phyloP scores from a whole-genome alignment of 345 rosid genomes.

The Corchorus capsularis region DNA sequence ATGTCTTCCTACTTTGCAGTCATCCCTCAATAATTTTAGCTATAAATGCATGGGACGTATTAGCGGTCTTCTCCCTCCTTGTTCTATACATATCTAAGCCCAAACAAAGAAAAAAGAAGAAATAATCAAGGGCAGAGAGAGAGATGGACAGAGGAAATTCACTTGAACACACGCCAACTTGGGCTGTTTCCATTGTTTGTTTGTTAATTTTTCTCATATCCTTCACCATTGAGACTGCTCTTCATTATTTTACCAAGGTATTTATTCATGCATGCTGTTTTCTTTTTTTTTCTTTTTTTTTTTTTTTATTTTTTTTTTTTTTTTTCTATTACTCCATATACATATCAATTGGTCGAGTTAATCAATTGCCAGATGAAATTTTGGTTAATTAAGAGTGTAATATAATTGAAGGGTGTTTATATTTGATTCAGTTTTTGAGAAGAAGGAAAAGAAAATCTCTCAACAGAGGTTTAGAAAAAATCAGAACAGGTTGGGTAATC shows the following conservation, averaged over 20 bases:
- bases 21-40: no score
- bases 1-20: no score
- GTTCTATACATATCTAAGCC: no score
- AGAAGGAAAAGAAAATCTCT: constrained; percentile 33
- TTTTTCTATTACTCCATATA: no score
- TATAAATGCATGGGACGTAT: no score
- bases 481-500: constrained; percentile 24
- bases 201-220: constrained; percentile 28
- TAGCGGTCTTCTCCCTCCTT: no score
- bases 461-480: constrained; percentile 22
- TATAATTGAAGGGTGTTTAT: background rate
- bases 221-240: constrained; percentile 20
- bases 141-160: constrained; percentile 7
- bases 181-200: constrained; percentile 34
- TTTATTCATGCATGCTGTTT: background rate
- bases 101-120: no score
- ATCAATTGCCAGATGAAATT: background rate
- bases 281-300: no score
- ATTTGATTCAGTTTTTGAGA: constrained; percentile 17
- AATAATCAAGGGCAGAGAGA: background rate
- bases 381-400: background rate
- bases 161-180: constrained; percentile 34
- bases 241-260: constrained; percentile 29
- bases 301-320: no score
- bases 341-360: background rate